Evolutionary conservation across 306 rosid species (phyloP).

Genomic region (Delonix regia): DNA sequence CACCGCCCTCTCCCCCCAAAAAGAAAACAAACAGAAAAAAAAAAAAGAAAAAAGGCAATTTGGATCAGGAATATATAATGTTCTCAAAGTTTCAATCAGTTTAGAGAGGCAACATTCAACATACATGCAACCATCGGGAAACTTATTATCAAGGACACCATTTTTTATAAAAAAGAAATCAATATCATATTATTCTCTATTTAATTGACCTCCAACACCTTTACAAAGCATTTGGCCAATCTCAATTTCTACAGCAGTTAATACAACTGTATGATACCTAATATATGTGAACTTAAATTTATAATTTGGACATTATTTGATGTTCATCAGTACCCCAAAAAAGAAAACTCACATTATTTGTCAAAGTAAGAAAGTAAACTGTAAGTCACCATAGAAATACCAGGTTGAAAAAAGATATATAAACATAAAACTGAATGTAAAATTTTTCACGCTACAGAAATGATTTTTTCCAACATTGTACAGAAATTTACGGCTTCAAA

Average conservation of each 20-base stretch:
- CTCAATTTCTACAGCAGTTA: background rate
- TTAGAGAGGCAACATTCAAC: background rate
- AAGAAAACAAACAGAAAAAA: no score
- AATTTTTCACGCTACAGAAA: background rate
- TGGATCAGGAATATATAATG: no score
- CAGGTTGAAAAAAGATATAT: background rate
- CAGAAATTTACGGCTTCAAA: slow-evolving; percentile 1
- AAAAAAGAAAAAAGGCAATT: no score
- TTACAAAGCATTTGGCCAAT: slow-evolving; percentile 5
- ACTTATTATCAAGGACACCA: background rate
- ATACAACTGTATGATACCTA: background rate
- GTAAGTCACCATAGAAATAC: background rate
- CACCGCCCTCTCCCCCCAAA: no score
- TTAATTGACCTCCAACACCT: background rate
- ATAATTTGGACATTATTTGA: background rate
- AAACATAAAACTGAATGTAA: background rate
- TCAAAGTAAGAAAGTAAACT: background rate
- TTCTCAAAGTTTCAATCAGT: slow-evolving; percentile 7
- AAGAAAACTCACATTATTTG: background rate
- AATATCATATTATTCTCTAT: background rate
- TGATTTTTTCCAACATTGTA: background rate
- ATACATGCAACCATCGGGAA: background rate
- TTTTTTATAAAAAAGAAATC: background rate
- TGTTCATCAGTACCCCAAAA: background rate
- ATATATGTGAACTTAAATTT: background rate